Conservation (phyloP, 2,329 filamentous ascomycete genomes). For the Helotiales sp. region DNA sequence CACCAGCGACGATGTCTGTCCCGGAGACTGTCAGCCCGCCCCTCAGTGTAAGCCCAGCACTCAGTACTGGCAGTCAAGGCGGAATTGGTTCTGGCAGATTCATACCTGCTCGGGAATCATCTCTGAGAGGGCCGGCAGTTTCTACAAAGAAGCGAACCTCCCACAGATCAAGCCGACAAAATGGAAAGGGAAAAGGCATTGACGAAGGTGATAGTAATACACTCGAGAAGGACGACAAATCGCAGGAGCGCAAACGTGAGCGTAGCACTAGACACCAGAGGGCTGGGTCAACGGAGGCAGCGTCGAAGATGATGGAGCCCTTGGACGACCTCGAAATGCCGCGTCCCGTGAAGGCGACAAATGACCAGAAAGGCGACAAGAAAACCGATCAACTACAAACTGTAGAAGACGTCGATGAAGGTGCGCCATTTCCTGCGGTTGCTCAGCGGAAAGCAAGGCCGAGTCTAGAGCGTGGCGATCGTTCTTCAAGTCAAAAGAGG, state of each 20-base stretch:
- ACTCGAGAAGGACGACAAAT: constrained; percentile 25
- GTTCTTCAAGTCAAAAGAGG: constrained; percentile 35
- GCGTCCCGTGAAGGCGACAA: constrained; percentile 26
- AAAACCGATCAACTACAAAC: constrained; percentile 19
- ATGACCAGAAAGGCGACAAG: constrained; percentile 25
- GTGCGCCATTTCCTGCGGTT: constrained; percentile 69
- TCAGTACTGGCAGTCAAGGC: constrained; percentile 23
- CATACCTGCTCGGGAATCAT: constrained; percentile 70
- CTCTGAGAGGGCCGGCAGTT: constrained; percentile 57
- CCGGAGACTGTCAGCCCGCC: no score
- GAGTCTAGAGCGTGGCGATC: constrained; percentile 41
- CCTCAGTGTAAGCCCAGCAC: constrained; percentile 10
- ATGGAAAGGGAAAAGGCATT: constrained; percentile 40
- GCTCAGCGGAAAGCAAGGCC: constrained; percentile 54
- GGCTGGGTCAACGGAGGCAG: constrained; percentile 28
- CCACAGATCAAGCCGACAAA: constrained; percentile 49
- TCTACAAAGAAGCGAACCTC: constrained; percentile 54
- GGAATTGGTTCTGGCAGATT: constrained; percentile 40
- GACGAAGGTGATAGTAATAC: constrained; percentile 27
- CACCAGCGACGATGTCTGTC: constrained; percentile 2
- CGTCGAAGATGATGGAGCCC: constrained; percentile 32
- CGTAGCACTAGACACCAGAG: constrained; percentile 24
- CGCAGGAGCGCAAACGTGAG: constrained; percentile 24
- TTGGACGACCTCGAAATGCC: constrained; percentile 34
- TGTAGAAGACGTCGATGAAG: constrained; percentile 49